Evolutionary conservation across 371 early-diverging fungal genomes (phyloP).

Genomic region (Mortierella sp.): DNA sequence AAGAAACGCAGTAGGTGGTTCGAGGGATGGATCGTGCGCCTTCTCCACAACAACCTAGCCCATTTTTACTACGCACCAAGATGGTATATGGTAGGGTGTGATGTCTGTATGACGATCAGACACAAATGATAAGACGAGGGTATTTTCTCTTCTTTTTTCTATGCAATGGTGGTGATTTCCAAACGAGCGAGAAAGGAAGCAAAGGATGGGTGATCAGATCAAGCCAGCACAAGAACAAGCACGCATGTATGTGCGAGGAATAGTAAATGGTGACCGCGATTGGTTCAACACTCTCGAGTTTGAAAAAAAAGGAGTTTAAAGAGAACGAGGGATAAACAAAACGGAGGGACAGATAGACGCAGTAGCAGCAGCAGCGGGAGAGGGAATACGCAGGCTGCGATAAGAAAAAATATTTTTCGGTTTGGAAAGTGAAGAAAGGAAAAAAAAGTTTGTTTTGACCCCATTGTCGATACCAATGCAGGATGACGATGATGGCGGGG

Average conservation of each 20-base stretch:
- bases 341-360: background rate
- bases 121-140: background rate
- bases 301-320: background rate
- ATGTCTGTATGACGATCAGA: background rate
- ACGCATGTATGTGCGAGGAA: no score
- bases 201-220: background rate
- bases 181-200: background rate
- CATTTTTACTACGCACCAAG: no score
- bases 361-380: background rate
- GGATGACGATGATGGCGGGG: no score
- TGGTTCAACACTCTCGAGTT: background rate
- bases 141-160: no score
- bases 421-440: background rate
- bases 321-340: background rate
- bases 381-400: background rate
- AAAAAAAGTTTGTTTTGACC: background rate
- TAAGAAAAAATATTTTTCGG: background rate
- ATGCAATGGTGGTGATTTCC: no score
- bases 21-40: background rate
- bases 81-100: background rate
- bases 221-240: slow-evolving; percentile 3
- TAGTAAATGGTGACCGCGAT: background rate
- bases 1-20: background rate
- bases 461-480: no score
- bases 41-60: background rate